Base-by-base conservation (phyloP, 2,329 filamentous ascomycete species). In the Talaromyces sp. region DNA sequence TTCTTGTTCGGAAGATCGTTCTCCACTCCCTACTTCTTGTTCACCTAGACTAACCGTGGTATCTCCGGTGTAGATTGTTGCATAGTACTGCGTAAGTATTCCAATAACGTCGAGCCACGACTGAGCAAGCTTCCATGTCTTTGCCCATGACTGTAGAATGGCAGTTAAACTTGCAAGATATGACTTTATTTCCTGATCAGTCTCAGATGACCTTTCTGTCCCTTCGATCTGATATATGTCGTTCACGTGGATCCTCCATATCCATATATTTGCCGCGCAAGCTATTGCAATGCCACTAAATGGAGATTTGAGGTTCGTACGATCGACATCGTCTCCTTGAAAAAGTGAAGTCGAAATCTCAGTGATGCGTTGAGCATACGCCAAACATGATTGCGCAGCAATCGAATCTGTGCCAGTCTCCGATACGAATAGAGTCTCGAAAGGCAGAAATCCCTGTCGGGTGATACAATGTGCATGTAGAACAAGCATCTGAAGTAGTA, bases 221-320 rank as follows among this genome's bases (percentile, higher is more conserved):
- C 34, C 53, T 56, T 36, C 53, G 15, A 22, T 56, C 53, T 56
- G 53, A 56, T n/a, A 25, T 36, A 15, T 56, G 53, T 56, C 53
- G 13, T 36, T 56, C n/a, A 56, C 29, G 29, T 22, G 17, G 38
- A 58, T 25, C 15, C 19, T 38, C 54, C 54, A 58, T 27, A 40
- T 31, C 54, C 54, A 58, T 58, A 58, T 40, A 58, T 58, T 58
- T 40, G 54, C 54, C 19, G 54, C 54, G 54, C 54, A 58, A 40
- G 31, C 36, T 15, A 58, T 58, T 58, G 54, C 54, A 40, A 58
- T 27, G 22, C 54, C 54, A 27, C 31, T 58, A 58, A 58, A 58
- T n/a, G 54, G 31, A 27, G 54, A 38, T 11, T n/a, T 40, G 15
- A 40, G 34, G 17, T 58, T 58, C 34, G 19, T n/a, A 40, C 54